phyloP scores from a whole-genome alignment of 495 filamentous ascomycete species.

The Penicillium ucsense region DNA sequence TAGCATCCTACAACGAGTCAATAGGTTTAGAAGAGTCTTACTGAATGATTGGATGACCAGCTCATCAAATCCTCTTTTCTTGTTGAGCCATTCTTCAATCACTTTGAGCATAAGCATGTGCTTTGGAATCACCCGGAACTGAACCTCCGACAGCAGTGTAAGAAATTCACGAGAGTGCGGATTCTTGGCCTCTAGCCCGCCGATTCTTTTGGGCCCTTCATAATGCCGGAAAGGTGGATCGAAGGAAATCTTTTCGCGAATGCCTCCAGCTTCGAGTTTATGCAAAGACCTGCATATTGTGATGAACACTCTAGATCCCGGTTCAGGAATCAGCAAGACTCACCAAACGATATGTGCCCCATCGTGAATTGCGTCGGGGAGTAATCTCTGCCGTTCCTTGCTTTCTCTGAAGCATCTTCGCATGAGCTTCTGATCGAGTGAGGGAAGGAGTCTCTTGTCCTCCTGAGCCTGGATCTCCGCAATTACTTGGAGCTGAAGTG shows the following conservation, averaged over 20 bases:
- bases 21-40: constrained; percentile 25
- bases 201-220: constrained; percentile 51
- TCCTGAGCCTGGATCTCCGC: neutral
- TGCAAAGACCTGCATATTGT: constrained; percentile 23
- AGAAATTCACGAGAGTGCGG: neutral
- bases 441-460: neutral
- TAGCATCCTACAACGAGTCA: constrained; percentile 10
- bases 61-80: constrained; percentile 47
- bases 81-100: constrained; percentile 55
- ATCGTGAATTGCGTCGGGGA: constrained; percentile 65
- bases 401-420: constrained; percentile 34
- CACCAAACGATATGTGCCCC: constrained; percentile 72
- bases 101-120: constrained; percentile 52
- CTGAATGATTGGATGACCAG: constrained; percentile 68
- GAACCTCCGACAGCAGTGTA: constrained; percentile 32
- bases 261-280: constrained; percentile 10
- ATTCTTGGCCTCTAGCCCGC: constrained; percentile 41
- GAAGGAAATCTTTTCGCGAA: constrained; percentile 8
- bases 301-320: neutral
- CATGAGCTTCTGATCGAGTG: constrained; percentile 45
- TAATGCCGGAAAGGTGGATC: neutral
- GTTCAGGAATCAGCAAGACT: constrained; percentile 9
- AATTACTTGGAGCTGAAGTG: neutral
- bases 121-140: constrained; percentile 47
- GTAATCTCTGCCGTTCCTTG: constrained; percentile 37